These are phyloP conservation scores for Scutellaria barbata DNA, from an alignment of 257 asterid species.

Conservation along the genomic window DNA sequence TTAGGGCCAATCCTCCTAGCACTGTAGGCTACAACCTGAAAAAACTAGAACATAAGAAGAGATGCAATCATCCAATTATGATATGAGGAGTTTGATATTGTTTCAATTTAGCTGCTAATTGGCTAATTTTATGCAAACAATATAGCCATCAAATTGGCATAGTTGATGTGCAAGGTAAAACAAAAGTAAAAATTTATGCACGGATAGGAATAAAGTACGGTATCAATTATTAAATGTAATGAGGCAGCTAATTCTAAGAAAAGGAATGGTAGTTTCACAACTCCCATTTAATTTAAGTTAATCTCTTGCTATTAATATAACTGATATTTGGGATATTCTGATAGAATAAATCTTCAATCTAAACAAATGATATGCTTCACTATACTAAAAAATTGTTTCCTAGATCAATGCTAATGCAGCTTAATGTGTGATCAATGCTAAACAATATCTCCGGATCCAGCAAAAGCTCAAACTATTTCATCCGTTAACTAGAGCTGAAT, in stretches of 20 bases:
- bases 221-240: background rate
- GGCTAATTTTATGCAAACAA: background rate
- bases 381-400: background rate
- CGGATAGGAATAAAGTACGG: background rate
- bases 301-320: background rate
- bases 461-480: conserved; percentile 2
- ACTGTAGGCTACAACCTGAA: conserved; percentile 37
- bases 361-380: conserved; percentile 1
- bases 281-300: background rate
- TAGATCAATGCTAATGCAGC: no score
- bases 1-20: conserved; percentile 34
- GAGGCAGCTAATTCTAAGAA: background rate
- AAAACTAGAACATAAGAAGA: conserved; percentile 27
- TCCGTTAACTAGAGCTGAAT: background rate
- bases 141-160: background rate
- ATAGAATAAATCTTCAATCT: background rate
- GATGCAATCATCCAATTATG: conserved; percentile 2
- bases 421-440: conserved; percentile 1
- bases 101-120: conserved; percentile 11
- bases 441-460: background rate
- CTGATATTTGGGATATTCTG: conserved; percentile 12
- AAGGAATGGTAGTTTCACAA: background rate
- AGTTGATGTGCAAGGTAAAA: no score
- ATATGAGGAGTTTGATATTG: conserved; percentile 22
- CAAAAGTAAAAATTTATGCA: no score